phyloP scores from a whole-genome alignment of 352 stramenopile genomes.

The Phytophthora lateralis region DNA sequence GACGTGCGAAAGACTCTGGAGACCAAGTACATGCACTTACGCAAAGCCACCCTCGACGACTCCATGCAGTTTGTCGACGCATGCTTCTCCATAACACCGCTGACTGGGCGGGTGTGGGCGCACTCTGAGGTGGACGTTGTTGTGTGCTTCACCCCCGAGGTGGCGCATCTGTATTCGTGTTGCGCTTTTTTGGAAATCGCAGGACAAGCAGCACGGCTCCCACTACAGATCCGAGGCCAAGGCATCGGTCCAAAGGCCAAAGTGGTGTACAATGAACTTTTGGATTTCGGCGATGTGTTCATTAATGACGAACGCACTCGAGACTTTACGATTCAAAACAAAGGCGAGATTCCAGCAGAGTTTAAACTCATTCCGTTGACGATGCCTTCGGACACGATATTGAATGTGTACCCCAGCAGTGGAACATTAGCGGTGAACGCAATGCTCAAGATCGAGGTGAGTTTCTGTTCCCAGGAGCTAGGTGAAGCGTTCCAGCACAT shows the following conservation, averaged over 20 bases:
- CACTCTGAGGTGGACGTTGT: constrained; percentile 92
- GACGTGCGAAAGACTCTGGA: constrained; percentile 70
- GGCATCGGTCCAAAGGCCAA: constrained; percentile 94
- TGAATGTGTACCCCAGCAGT: constrained; percentile 51
- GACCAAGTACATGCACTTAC: constrained; percentile 92
- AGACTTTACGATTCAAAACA: constrained; percentile 93
- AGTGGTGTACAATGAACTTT: constrained; percentile 92
- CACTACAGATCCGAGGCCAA: constrained; percentile 87
- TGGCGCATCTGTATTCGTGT: constrained; percentile 83
- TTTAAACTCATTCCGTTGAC: constrained; percentile 65
- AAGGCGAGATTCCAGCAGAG: constrained; percentile 92
- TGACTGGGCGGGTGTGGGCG: constrained; percentile 92
- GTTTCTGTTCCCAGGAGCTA: constrained; percentile 87
- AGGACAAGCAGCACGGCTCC: constrained; percentile 88
- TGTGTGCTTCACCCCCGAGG: constrained; percentile 88
- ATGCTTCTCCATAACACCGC: constrained; percentile 90
- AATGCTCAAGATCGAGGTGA: constrained; percentile 84
- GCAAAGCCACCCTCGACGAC: constrained; percentile 90
- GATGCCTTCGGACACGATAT: constrained; percentile 35
- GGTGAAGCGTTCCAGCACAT: constrained; percentile 89
- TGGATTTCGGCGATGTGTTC: constrained; percentile 96
- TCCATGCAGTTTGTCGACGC: constrained; percentile 95
- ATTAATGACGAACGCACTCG: constrained; percentile 90
- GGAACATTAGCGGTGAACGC: constrained; percentile 79
- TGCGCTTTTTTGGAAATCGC: constrained; percentile 90